These are phyloP conservation scores for Penicillium fimorum DNA, from an alignment of 495 filamentous ascomycete genomes.

Conservation along the genomic window DNA sequence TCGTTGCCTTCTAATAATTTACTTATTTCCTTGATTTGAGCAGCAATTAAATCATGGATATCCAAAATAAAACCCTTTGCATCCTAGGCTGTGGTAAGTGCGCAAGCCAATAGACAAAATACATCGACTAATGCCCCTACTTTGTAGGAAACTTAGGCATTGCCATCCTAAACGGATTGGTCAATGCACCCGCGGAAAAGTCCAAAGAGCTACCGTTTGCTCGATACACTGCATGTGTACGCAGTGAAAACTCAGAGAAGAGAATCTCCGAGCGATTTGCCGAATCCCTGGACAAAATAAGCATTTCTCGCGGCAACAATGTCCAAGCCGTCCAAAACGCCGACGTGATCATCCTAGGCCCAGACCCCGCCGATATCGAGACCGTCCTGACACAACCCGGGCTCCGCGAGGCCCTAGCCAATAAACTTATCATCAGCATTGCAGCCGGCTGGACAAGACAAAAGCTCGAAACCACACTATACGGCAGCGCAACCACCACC, in stretches of 20 bases:
- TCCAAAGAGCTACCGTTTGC: slow-evolving; percentile 22
- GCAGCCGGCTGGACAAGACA: slow-evolving; percentile 41
- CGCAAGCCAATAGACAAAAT: not conserved
- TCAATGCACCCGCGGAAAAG: slow-evolving; percentile 13
- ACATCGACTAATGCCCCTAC: not conserved
- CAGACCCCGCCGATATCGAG: slow-evolving; percentile 34
- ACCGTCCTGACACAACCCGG: slow-evolving; percentile 24
- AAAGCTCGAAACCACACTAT: slow-evolving; percentile 31
- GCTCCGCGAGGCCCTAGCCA: slow-evolving; percentile 22
- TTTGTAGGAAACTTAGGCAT: slow-evolving; percentile 38
- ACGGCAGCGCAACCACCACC: slow-evolving; percentile 20
- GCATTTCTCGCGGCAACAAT: slow-evolving; percentile 20
- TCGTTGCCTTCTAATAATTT: not conserved
- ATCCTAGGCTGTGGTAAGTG: slow-evolving; percentile 40
- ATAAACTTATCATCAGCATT: slow-evolving; percentile 43
- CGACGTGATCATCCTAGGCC: slow-evolving; percentile 33
- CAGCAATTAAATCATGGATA: slow-evolving; percentile 12
- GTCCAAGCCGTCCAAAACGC: slow-evolving; percentile 21
- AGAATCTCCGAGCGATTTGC: slow-evolving; percentile 21
- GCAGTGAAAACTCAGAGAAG: slow-evolving; percentile 24
- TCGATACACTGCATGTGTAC: slow-evolving; percentile 35
- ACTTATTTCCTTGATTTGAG: no score
- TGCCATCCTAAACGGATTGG: slow-evolving; percentile 36
- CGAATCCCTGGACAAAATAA: slow-evolving; percentile 16
- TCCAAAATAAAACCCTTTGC: slow-evolving; percentile 29